Evolutionary conservation across 2,329 filamentous ascomycete species (phyloP).

Genomic region (Penicillium aurantiogriseum): DNA sequence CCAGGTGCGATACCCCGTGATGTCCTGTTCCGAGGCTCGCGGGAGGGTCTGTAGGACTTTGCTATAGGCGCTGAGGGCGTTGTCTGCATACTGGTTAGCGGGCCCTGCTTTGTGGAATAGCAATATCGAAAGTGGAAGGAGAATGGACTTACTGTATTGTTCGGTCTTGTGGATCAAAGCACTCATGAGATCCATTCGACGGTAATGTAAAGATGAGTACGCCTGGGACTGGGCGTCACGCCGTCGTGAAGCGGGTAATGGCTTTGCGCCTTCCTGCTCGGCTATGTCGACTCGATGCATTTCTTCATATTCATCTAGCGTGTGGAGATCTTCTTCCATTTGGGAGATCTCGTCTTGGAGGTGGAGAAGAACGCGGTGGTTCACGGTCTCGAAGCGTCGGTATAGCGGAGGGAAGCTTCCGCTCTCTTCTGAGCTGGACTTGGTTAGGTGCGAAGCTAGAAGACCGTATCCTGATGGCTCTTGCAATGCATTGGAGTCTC

Average conservation of each 20-base stretch:
- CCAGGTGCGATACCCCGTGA: slow-evolving; percentile 54
- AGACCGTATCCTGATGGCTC: slow-evolving; percentile 38
- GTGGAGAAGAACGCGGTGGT: slow-evolving; percentile 77
- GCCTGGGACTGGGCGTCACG: slow-evolving; percentile 49
- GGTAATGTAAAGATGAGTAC: slow-evolving; percentile 54
- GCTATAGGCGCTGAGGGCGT: slow-evolving; percentile 47
- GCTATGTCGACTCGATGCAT: slow-evolving; percentile 35
- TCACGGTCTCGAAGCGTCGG: slow-evolving; percentile 75
- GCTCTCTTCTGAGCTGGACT: slow-evolving; percentile 27
- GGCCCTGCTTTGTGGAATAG: background rate
- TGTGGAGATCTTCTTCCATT: slow-evolving; percentile 73
- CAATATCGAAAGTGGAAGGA: background rate
- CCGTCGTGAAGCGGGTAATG: slow-evolving; percentile 40
- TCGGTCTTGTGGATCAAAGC: slow-evolving; percentile 58
- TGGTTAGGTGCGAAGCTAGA: slow-evolving; percentile 34
- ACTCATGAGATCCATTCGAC: slow-evolving; percentile 54
- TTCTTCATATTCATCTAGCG: slow-evolving; percentile 61
- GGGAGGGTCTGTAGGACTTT: slow-evolving; percentile 48
- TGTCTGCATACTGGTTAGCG: slow-evolving; percentile 31
- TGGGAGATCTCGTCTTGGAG: slow-evolving; percentile 82
- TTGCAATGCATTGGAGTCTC: slow-evolving; percentile 24
- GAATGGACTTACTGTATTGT: slow-evolving; percentile 56
- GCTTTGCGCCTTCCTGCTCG: slow-evolving; percentile 34
- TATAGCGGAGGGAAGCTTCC: slow-evolving; percentile 62
- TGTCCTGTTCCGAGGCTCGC: slow-evolving; percentile 47